phyloP scores from a whole-genome alignment of 2,329 filamentous ascomycete species.

The Aureobasidium lini region DNA sequence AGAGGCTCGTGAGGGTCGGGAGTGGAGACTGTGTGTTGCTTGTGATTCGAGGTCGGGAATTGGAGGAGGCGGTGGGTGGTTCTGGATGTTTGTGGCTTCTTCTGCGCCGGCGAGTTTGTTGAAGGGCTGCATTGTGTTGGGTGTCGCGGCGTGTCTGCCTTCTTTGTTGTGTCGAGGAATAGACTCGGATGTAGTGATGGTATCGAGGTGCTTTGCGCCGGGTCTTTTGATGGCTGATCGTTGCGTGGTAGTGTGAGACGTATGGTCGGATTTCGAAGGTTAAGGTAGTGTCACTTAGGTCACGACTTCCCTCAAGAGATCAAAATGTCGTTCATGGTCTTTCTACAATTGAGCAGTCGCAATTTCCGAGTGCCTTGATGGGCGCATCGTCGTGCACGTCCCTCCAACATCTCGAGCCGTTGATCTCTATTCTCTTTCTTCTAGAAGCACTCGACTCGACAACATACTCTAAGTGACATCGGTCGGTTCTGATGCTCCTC shows the following conservation, averaged over 20 bases:
- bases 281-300: background rate
- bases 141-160: background rate
- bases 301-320: background rate
- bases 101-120: constrained; percentile 28
- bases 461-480: too few relatives aligned
- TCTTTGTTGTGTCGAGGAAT: background rate
- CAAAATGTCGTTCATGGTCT: background rate
- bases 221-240: background rate
- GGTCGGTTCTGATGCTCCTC: too few relatives aligned
- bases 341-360: background rate
- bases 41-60: constrained; percentile 20
- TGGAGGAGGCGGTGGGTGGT: constrained; percentile 20
- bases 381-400: background rate
- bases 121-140: constrained; percentile 26
- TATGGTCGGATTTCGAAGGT: background rate
- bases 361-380: constrained; percentile 9
- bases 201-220: background rate
- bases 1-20: constrained; percentile 24
- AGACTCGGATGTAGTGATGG: too few relatives aligned
- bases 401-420: background rate
- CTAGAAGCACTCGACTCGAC: background rate
- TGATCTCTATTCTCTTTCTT: background rate
- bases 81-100: constrained; percentile 21
- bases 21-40: constrained; percentile 16
- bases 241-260: background rate